Percentiles rank a stretch among this genome's conserved stretches.
Evolutionary conservation across 1,284 basidiomycete genomes (phyloP).

Genomic region (Irpex lacteus): DNA sequence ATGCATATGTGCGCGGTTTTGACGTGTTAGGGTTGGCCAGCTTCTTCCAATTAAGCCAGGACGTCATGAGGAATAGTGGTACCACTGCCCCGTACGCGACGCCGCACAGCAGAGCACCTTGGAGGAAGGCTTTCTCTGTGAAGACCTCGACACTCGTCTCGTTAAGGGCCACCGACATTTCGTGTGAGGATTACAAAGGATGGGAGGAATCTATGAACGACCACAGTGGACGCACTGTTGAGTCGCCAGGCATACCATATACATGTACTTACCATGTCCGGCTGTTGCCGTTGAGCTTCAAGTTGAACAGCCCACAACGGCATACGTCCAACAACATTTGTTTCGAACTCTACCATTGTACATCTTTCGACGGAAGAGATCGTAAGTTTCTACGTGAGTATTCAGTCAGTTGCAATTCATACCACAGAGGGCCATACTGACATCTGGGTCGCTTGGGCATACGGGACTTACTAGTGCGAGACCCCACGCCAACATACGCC

Average conservation of each 20-base stretch:
- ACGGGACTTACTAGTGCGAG: too few relatives aligned
- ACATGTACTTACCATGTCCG: too few relatives aligned
- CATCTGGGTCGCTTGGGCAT: too few relatives aligned
- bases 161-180: neutral
- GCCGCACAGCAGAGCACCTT: slow-evolving; percentile 1
- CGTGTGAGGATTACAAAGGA: neutral
- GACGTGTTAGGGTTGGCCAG: neutral
- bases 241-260: neutral
- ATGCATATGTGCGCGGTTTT: neutral
- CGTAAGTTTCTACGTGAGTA: too few relatives aligned
- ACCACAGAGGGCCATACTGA: too few relatives aligned
- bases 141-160: neutral
- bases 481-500: too few relatives aligned
- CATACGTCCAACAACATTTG: too few relatives aligned
- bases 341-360: too few relatives aligned
- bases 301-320: too few relatives aligned
- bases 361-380: too few relatives aligned
- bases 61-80: slow-evolving; percentile 1
- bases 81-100: slow-evolving; percentile 4
- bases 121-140: neutral
- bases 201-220: neutral
- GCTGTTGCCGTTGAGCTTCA: too few relatives aligned
- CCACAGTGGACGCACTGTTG: neutral
- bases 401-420: too few relatives aligned
- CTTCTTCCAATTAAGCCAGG: neutral